Evolutionary conservation across 2,329 filamentous ascomycete genomes (phyloP), one percentile per base, ranked within the genome.

Genomic region (Zalaria sp.): DNA sequence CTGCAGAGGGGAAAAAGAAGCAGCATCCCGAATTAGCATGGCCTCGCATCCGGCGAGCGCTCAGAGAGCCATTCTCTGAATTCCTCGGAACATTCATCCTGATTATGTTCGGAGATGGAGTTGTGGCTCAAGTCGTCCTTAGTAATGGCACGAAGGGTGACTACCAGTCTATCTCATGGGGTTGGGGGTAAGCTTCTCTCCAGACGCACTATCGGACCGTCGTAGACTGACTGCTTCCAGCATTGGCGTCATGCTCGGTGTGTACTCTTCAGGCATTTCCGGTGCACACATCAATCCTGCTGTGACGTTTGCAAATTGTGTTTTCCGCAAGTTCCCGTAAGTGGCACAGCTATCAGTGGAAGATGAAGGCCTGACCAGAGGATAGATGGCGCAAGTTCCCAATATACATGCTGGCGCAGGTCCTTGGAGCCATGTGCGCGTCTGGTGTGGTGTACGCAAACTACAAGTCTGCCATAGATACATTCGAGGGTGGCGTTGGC

Each of bases 41-140:
- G 79, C 69, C 63, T 38, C 64, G 63, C 34, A 57, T 76, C 27
- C 67, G 77, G 35, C 58, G 64, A 18, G 50, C 59, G 27, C 62
- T 72, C 32, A 67, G 71, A 44, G 77, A 81, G 47, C 71, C 70
- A 1, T 75, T 82, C 48, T 74, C 75, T 1, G 78, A 83, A 49
- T 82, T 83, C 59, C 71, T 79, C 39, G 79, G 78, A 5, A 79
- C 75, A 8, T 77, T 84, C 63, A 69, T 80, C 42, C 58, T 84
- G 47, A 65, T 84, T 44, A 60, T 83, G 34, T 84, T 84, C 51
- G 80, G 80, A 3, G 73, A 83, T 46, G 79, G 77, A n/a, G 75
- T 75, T 42, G 76, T 83, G 18, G 80, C 80, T 3, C 81, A 84
- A 56, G 79, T 82, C 0, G 62, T 76, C 0, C 66, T 84, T 8